Conservation (phyloP, 2,329 filamentous ascomycete genomes). For the Colletotrichum gloeosporioides region DNA sequence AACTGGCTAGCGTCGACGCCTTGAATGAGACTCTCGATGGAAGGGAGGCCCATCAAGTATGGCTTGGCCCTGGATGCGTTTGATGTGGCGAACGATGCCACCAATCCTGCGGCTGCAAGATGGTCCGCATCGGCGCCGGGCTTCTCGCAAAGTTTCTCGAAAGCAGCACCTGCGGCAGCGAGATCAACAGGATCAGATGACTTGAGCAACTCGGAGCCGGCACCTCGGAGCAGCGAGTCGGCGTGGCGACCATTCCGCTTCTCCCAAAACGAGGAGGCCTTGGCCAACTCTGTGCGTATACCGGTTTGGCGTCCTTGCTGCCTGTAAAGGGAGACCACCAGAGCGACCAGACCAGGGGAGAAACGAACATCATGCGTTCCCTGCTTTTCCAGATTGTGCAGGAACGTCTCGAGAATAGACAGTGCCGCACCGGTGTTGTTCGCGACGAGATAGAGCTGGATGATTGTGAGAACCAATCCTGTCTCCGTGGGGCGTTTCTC, state of each 20-base stretch:
- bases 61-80: conserved; percentile 61
- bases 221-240: conserved; percentile 76
- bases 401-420: conserved; percentile 75
- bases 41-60: conserved; percentile 62
- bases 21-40: conserved; percentile 65
- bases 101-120: conserved; percentile 79
- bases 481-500: conserved; percentile 80
- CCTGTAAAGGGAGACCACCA: conserved; percentile 80
- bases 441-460: conserved; percentile 79
- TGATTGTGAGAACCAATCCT: conserved; percentile 78
- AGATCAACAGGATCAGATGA: conserved; percentile 75
- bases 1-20: conserved; percentile 67
- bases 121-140: conserved; percentile 68
- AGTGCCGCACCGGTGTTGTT: conserved; percentile 78
- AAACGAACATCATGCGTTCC: conserved; percentile 74
- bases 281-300: conserved; percentile 75
- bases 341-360: conserved; percentile 82
- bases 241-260: conserved; percentile 53
- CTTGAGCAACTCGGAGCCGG: conserved; percentile 81
- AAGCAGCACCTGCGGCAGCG: conserved; percentile 76
- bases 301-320: conserved; percentile 75
- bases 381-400: conserved; percentile 70
- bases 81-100: conserved; percentile 77
- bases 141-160: conserved; percentile 71
- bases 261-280: conserved; percentile 83